Conservation (phyloP, 345 rosid species). For the Citrus reticulata region DNA sequence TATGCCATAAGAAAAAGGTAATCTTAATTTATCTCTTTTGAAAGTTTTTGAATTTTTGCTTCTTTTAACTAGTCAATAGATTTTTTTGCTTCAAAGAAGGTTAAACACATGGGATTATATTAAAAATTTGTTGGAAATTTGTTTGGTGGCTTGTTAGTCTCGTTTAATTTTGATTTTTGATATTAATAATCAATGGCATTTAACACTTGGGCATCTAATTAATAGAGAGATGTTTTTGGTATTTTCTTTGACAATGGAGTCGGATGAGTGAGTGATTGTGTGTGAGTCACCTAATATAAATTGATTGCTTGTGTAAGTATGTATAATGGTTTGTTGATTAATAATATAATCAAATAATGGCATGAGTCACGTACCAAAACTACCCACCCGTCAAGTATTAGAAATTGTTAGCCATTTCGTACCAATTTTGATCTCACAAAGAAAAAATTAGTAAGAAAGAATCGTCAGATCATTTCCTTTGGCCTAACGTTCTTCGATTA, state of each 20-base stretch:
- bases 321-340: slow-evolving; percentile 2
- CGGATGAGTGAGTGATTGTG: not conserved
- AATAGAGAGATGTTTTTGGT: not conserved
- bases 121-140: not conserved
- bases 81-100: too few species aligned
- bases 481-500: not conserved
- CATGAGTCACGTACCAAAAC: not conserved
- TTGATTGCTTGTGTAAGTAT: slow-evolving; percentile 18
- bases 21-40: not conserved
- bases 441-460: not conserved
- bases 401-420: not conserved
- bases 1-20: not conserved
- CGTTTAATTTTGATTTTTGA: not conserved
- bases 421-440: not conserved
- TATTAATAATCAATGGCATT: not conserved
- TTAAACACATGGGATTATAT: not conserved
- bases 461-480: not conserved
- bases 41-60: not conserved
- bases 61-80: too few species aligned
- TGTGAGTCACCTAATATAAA: slow-evolving; percentile 11
- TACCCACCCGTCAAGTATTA: not conserved
- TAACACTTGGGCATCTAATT: not conserved
- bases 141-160: not conserved
- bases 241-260: not conserved
- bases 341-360: slow-evolving; percentile 8